A percentile compares a stretch with the other conserved stretches of the same genome.
Conservation (phyloP, 805 yeast species). For the Ogataea paradorogensis region DNA sequence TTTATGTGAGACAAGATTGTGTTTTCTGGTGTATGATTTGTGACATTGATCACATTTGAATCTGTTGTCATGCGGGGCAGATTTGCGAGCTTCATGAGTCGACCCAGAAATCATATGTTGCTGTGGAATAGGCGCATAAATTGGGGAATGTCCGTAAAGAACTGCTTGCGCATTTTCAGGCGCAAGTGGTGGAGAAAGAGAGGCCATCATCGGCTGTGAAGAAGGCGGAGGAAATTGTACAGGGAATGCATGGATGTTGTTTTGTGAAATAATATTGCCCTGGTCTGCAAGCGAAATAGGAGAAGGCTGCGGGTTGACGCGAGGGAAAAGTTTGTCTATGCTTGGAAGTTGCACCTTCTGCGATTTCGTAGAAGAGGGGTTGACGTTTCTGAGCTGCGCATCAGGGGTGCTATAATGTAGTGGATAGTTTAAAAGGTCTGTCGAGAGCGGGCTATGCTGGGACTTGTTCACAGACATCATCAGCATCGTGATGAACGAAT, state of each 20-base stretch:
- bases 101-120: constrained; percentile 4
- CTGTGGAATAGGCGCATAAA: neutral
- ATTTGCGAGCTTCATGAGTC: neutral
- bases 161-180: neutral
- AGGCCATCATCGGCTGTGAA: neutral
- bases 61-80: constrained; percentile 9
- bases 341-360: constrained; percentile 22
- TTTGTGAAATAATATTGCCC: too few relatives aligned
- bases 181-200: neutral
- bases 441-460: constrained; percentile 6
- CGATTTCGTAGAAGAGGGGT: neutral
- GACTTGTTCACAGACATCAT: constrained; percentile 14
- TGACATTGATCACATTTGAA: constrained; percentile 27
- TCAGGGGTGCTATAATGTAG: neutral
- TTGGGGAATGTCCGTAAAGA: neutral
- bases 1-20: constrained; percentile 28
- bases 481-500: constrained; percentile 2
- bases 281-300: neutral
- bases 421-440: constrained; percentile 14
- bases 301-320: constrained; percentile 5
- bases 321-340: constrained; percentile 22
- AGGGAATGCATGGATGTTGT: neutral
- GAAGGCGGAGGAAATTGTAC: neutral
- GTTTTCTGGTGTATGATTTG: constrained; percentile 29
- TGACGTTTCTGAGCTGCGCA: neutral